These are phyloP conservation scores for Parsonsia alboflavescens DNA, from an alignment of 257 asterid species.

Conservation along the genomic window DNA sequence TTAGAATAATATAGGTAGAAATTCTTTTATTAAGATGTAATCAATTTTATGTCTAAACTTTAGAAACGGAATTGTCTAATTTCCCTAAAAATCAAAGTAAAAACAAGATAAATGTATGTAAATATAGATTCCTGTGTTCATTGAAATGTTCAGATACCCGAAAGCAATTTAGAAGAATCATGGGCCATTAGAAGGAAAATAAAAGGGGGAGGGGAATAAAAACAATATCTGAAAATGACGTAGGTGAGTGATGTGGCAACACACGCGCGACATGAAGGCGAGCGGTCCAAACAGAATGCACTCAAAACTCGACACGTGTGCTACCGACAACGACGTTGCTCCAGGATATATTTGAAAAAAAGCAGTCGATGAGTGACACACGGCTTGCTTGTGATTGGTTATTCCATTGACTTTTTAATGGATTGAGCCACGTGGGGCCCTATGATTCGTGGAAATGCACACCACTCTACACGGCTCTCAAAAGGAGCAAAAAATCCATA, in stretches of 20 bases:
- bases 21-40: no score
- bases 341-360: constrained; percentile 44
- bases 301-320: constrained; percentile 42
- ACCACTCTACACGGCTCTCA: constrained; percentile 46
- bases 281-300: constrained; percentile 3
- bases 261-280: constrained; percentile 3
- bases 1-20: no score
- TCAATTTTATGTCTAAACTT: no score
- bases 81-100: no score
- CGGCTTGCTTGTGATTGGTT: constrained; percentile 63
- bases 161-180: background rate
- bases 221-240: constrained; percentile 5
- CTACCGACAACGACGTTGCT: constrained; percentile 53
- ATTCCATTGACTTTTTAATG: constrained; percentile 37
- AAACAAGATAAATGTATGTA: no score
- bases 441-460: constrained; percentile 31
- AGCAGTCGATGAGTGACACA: constrained; percentile 41
- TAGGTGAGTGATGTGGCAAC: constrained; percentile 19
- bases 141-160: background rate
- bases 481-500: constrained; percentile 24
- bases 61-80: no score
- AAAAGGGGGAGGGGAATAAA: background rate
- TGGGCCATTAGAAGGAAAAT: background rate
- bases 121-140: background rate
- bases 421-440: constrained; percentile 34